Evolutionary conservation across 129 eudicot species (phyloP).

Genomic region (Logfia minima): DNA sequence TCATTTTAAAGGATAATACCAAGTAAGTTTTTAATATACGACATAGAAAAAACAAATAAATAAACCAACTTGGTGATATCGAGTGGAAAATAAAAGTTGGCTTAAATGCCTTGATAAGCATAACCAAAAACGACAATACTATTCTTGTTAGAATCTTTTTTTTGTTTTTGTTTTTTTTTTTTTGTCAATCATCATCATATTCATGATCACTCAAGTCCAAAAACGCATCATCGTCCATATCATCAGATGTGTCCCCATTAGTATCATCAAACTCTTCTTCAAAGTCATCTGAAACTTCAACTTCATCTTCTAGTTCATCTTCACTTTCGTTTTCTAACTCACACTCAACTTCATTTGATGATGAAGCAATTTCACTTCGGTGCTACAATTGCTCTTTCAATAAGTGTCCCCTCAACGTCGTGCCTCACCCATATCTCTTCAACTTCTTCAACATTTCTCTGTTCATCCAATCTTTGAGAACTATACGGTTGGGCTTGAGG

Average conservation of each 20-base stretch:
- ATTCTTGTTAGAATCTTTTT: too few relatives aligned
- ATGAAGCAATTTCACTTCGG: too few relatives aligned
- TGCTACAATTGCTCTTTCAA: too few relatives aligned
- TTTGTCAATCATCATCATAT: neutral
- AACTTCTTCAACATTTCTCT: neutral
- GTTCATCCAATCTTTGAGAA: constrained; percentile 9
- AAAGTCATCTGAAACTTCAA: neutral
- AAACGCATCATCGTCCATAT: neutral
- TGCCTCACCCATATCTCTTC: constrained; percentile 12
- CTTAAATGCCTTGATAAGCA: too few relatives aligned
- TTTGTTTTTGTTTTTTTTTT: too few relatives aligned
- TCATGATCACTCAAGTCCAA: neutral
- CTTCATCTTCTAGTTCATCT: neutral
- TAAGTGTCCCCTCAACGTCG: constrained; percentile 1
- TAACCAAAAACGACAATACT: too few relatives aligned
- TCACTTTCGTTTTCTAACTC: neutral
- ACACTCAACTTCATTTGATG: neutral
- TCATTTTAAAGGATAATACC: neutral
- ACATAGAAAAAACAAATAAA: neutral
- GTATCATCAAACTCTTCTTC: neutral
- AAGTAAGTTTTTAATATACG: neutral
- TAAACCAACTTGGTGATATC: neutral
- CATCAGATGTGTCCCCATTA: neutral
- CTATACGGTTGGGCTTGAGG: constrained; percentile 12
- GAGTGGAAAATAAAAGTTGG: too few relatives aligned